A percentile compares a stretch with the other conserved stretches of the same genome.
phyloP scores from a whole-genome alignment of 1,139 yeast species.

The Candida sanyaensis region DNA sequence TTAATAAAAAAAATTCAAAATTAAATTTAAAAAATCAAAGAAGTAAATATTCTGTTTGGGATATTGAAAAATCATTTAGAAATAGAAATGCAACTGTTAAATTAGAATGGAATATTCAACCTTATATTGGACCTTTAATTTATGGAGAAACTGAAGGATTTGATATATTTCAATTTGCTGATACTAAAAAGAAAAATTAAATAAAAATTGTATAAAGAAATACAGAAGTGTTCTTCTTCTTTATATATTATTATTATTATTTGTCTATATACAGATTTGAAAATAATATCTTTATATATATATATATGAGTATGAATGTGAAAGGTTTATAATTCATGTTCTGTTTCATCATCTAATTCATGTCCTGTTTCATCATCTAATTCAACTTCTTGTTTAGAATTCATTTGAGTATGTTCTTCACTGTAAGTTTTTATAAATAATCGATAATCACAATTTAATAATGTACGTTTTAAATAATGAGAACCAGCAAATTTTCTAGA shows the following conservation, averaged over 20 bases:
- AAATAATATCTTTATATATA: too few species aligned
- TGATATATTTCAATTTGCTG: constrained; percentile 31
- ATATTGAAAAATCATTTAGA: constrained; percentile 66
- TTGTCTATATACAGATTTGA: too few species aligned
- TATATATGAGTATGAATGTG: too few species aligned
- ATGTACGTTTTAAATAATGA: neutral
- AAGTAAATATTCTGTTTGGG: constrained; percentile 88
- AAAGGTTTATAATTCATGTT: too few species aligned
- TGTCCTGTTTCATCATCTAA: too few species aligned
- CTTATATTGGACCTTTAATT: constrained; percentile 77
- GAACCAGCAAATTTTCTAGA: too few species aligned
- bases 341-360: too few species aligned
- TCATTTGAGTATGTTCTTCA: neutral
- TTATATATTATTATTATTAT: too few species aligned
- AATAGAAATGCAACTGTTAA: constrained; percentile 69
- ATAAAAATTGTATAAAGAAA: neutral
- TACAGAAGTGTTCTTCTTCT: neutral
- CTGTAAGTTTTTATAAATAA: neutral
- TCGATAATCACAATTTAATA: neutral
- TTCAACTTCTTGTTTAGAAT: neutral
- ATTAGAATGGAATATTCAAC: constrained; percentile 92
- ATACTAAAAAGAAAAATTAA: constrained; percentile 17
- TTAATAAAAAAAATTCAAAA: constrained; percentile 56
- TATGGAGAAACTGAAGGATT: constrained; percentile 58
- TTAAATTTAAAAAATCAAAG: constrained; percentile 53